A percentile compares a stretch with the other conserved stretches of the same genome.
Conservation (phyloP, 768 basidiomycete species). For the Termitomyces sp. region DNA sequence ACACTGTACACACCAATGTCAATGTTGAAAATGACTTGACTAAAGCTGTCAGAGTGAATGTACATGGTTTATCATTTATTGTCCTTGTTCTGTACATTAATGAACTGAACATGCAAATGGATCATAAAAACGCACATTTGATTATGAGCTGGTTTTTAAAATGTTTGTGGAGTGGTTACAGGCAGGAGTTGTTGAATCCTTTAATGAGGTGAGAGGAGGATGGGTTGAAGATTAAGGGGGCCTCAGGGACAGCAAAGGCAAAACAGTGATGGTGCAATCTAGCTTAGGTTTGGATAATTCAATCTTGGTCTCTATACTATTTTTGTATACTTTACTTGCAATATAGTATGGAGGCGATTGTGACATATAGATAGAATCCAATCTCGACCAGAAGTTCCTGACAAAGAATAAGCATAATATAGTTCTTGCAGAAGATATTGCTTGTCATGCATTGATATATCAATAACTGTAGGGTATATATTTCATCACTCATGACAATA, state of each 20-base stretch:
- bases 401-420: no score
- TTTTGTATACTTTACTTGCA: background rate
- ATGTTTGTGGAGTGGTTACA: conserved; percentile 43
- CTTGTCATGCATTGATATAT: background rate
- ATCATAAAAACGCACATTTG: conserved; percentile 57
- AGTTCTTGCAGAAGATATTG: no score
- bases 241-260: conserved; percentile 2
- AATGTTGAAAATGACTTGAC: conserved; percentile 49
- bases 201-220: conserved; percentile 38
- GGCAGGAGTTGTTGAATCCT: conserved; percentile 43
- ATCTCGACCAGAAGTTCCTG: no score
- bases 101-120: conserved; percentile 36
- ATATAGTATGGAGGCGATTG: background rate
- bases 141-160: conserved; percentile 62
- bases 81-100: background rate
- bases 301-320: background rate
- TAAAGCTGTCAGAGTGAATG: conserved; percentile 43
- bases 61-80: conserved; percentile 27
- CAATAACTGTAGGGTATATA: background rate
- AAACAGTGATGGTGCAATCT: background rate
- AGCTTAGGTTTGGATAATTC: no score
- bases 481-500: conserved; percentile 34
- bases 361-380: no score
- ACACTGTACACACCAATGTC: conserved; percentile 38
- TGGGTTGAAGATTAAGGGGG: conserved; percentile 25